Base-by-base conservation (phyloP, 2,329 filamentous ascomycete genomes). In the Hypoxylon sp. region DNA sequence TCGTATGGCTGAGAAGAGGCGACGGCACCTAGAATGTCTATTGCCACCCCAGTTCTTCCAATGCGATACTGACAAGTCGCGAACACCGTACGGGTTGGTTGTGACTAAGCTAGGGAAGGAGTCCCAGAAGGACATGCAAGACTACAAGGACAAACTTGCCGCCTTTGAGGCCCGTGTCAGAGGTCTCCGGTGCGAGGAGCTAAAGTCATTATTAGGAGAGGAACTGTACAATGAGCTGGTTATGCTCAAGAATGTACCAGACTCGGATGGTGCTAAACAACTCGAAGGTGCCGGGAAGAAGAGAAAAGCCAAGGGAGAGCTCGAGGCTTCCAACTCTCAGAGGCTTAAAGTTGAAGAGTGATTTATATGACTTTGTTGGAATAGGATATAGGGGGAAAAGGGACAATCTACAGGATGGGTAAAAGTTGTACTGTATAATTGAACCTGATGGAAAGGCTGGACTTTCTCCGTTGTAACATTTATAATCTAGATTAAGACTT, bases 171-270 rank as follows among this genome's bases (percentile, higher is more conserved):
- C 25, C 13, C 11, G n/a, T 3, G 46, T 68, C 23, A 14, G 11
- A 2, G n/a, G n/a, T 10, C 57, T 71, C 25, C 43, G 36, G 14
- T 34, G 59, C 45, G 57, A 63, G 7, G 64, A 63, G 7, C 45
- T 69, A 25, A n/a, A 59, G 46, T 50, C 41, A 9, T n/a, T 71
- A 14, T 25, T 71, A 14, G 66, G 67, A 2, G 58, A 71, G 10
- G 58, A 62, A 2, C 25, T 57, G 3, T 71, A 65, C 48, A 21
- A 50, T 11, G 50, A 69, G 36, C 48, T 71, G 13, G 50, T 69
- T 9, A 45, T 70, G 36, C 38, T 63, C 21, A 41, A 65, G 34
- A 23, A 38, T 3, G 21, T 50, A n/a, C 25, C 30, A 1, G 48
- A 36, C 21, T 14, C 46, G 10, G 60, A 56, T 1, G 48, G 10